These are phyloP conservation scores for Orbilia ellipsospora DNA, from an alignment of 2,329 filamentous ascomycete genomes.

Conservation along the genomic window DNA sequence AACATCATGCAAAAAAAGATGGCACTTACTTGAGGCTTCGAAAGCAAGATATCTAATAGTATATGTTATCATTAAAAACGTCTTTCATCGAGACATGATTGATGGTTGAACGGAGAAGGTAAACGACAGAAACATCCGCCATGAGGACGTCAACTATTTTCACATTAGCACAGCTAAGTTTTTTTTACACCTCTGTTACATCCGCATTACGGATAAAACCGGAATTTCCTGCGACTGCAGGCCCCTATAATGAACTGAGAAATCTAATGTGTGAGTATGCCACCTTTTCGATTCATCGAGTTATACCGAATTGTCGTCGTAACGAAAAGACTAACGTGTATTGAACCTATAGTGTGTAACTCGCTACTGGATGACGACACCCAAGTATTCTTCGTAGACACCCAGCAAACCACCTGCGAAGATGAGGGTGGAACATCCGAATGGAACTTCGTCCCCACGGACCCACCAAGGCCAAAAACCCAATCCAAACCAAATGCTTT, in stretches of 20 bases:
- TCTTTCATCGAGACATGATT: too few species aligned
- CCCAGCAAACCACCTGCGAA: background rate
- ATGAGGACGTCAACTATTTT: too few species aligned
- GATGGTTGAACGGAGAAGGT: too few species aligned
- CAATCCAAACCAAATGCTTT: background rate
- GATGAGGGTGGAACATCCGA: conserved; percentile 7
- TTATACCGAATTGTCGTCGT: background rate
- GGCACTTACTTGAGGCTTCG: too few species aligned
- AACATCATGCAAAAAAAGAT: too few species aligned
- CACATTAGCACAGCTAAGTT: background rate
- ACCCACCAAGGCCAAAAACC: background rate
- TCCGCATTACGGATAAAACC: conserved; percentile 4
- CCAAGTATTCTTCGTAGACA: conserved; percentile 14
- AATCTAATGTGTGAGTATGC: conserved; percentile 3
- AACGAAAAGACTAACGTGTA: background rate
- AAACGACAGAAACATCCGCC: too few species aligned
- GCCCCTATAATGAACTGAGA: background rate
- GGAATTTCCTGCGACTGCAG: conserved; percentile 2
- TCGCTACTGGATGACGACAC: background rate
- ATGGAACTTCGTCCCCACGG: conserved; percentile 7
- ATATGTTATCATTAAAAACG: too few species aligned
- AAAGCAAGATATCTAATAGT: too few species aligned
- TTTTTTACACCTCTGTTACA: background rate
- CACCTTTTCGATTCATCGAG: background rate
- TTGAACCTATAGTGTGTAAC: conserved; percentile 3